Evolutionary conservation across 106 monocot genomes (phyloP).

Genomic region (Apostasia ramifera): DNA sequence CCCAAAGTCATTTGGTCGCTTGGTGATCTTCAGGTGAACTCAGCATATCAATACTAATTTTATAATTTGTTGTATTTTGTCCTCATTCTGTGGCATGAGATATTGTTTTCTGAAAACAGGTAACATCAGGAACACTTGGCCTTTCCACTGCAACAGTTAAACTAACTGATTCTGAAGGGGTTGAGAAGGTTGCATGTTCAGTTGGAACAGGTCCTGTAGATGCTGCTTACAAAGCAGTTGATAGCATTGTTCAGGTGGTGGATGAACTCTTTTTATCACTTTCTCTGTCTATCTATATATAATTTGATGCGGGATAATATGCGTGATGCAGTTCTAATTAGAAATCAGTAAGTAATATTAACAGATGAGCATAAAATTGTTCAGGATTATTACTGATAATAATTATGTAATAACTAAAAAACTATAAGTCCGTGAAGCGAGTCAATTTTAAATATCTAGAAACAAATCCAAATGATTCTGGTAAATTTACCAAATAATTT

Average conservation of each 20-base stretch:
- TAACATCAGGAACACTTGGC: conserved; percentile 81
- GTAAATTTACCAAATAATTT: no score
- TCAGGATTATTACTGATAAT: no score
- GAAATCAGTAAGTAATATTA: no score
- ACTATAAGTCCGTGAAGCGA: no score
- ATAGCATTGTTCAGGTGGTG: conserved; percentile 74
- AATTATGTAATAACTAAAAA: no score
- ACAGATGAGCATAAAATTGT: no score
- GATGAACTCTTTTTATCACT: background rate
- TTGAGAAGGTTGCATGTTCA: conserved; percentile 66
- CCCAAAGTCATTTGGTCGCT: conserved; percentile 82
- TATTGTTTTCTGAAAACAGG: conserved; percentile 20
- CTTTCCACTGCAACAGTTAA: conserved; percentile 88
- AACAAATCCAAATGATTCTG: no score
- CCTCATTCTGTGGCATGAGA: background rate
- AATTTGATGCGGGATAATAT: background rate
- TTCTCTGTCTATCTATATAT: no score
- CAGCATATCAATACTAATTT: background rate
- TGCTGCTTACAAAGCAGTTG: conserved; percentile 90
- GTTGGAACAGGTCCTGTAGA: conserved; percentile 85
- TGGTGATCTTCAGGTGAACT: conserved; percentile 67
- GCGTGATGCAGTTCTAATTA: no score
- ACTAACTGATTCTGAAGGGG: conserved; percentile 52
- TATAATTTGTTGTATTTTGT: background rate
- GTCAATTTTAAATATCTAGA: no score